Percentiles rank a stretch among this genome's conserved stretches.
These are phyloP conservation scores for Podospora conica DNA, from an alignment of 495 filamentous ascomycete genomes.

Conservation along the genomic window DNA sequence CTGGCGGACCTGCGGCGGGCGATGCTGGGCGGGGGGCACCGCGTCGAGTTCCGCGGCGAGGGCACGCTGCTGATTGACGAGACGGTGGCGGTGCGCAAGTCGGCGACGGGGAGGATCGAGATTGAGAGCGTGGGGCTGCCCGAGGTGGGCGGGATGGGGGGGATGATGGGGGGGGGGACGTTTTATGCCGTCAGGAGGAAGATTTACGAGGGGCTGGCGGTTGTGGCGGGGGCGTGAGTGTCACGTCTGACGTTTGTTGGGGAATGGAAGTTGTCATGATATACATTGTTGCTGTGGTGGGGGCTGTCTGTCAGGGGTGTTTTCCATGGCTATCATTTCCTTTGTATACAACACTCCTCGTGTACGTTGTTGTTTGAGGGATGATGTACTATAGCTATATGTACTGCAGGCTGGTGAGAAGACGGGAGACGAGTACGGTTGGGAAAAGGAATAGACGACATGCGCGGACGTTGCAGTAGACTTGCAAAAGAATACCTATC, in stretches of 20 bases:
- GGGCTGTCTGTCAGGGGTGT: not conserved
- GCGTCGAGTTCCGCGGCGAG: slow-evolving; percentile 88
- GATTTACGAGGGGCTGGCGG: slow-evolving; percentile 34
- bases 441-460: not conserved
- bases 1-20: slow-evolving; percentile 81
- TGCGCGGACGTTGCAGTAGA: not conserved
- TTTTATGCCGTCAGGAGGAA: slow-evolving; percentile 30
- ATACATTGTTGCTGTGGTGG: not conserved
- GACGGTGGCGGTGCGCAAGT: slow-evolving; percentile 81
- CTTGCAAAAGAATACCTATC: not conserved
- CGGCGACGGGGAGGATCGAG: slow-evolving; percentile 77
- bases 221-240: slow-evolving; percentile 27
- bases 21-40: slow-evolving; percentile 76
- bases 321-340: not conserved
- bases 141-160: slow-evolving; percentile 27
- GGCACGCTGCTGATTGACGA: slow-evolving; percentile 87
- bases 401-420: not conserved
- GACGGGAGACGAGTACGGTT: not conserved
- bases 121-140: slow-evolving; percentile 68
- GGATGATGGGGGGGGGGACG: slow-evolving; percentile 14
- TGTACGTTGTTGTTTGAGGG: not conserved
- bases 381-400: not conserved
- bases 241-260: too few relatives aligned
- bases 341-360: not conserved
- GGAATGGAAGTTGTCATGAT: not conserved